These are phyloP conservation scores for Inosperma sp. DNA, from an alignment of 768 basidiomycete genomes.

Conservation along the genomic window DNA sequence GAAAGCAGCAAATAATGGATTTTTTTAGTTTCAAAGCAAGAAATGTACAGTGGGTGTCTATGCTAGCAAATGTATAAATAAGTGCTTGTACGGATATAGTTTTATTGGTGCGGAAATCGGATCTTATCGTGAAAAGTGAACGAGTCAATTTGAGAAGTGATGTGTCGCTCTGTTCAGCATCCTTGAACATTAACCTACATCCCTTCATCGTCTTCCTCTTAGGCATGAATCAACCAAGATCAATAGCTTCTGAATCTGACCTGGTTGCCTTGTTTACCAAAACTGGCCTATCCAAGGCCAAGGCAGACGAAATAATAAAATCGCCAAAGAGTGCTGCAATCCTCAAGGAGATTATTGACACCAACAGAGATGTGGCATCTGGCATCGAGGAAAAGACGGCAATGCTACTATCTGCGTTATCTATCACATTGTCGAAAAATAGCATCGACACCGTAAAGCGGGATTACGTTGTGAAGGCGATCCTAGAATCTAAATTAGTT, in stretches of 20 bases:
- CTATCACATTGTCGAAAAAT: conserved; percentile 56
- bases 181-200: neutral
- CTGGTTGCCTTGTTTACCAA: conserved; percentile 59
- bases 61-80: neutral
- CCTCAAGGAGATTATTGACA: conserved; percentile 65
- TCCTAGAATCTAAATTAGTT: conserved; percentile 71
- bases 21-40: too few relatives aligned
- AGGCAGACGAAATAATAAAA: conserved; percentile 80
- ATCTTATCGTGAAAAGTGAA: too few relatives aligned
- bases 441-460: conserved; percentile 49
- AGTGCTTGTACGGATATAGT: too few relatives aligned
- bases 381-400: conserved; percentile 76
- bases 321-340: conserved; percentile 69
- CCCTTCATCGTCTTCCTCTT: neutral
- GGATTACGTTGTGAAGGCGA: conserved; percentile 58
- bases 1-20: too few relatives aligned
- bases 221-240: conserved; percentile 18
- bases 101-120: too few relatives aligned
- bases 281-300: conserved; percentile 69
- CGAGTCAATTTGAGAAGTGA: too few relatives aligned
- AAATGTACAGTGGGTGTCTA: too few relatives aligned
- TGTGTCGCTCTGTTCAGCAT: too few relatives aligned
- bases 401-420: conserved; percentile 61
- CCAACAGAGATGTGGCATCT: conserved; percentile 42
- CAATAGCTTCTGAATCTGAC: conserved; percentile 26